phyloP scores from a whole-genome alignment of 805 yeast species.

The Torulaspora delbrueckii region DNA sequence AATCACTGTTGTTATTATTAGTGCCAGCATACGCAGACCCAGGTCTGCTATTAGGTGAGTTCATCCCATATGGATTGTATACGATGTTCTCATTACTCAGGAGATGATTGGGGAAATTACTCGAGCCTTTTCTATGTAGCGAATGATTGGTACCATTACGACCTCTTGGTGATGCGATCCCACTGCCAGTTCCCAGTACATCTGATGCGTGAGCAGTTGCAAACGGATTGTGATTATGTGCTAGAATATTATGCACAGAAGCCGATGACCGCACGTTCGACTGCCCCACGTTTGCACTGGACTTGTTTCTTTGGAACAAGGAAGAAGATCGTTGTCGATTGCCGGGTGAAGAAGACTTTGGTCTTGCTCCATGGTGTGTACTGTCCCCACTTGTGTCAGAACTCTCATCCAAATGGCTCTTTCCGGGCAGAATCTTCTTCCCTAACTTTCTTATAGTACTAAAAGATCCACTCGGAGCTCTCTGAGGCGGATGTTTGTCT shows the following conservation, averaged over 20 bases:
- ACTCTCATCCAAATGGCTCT: constrained; percentile 4
- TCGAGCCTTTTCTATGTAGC: constrained; percentile 5
- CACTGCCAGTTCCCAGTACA: constrained; percentile 22
- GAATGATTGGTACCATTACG: constrained; percentile 10
- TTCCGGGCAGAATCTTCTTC: constrained; percentile 12
- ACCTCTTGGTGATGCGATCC: constrained; percentile 27
- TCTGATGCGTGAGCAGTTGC: constrained; percentile 12
- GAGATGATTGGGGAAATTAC: constrained; percentile 9
- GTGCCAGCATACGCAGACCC: constrained; percentile 9
- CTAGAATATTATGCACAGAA: constrained; percentile 25
- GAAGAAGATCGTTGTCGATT: constrained; percentile 25
- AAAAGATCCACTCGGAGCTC: constrained; percentile 10
- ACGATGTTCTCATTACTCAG: constrained; percentile 41
- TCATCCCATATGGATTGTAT: constrained; percentile 61
- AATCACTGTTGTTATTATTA: constrained; percentile 16
- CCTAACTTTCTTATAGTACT: constrained; percentile 20
- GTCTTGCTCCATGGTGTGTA: constrained; percentile 8
- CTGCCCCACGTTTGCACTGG: constrained; percentile 10
- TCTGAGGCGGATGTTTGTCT: constrained; percentile 2
- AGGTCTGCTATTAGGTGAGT: constrained; percentile 10
- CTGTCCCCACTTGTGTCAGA: neutral
- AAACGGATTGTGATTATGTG: constrained; percentile 33
- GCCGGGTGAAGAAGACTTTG: constrained; percentile 13
- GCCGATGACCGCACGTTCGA: constrained; percentile 22
- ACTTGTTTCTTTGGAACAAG: constrained; percentile 19